Evolutionary conservation across 208 protist genomes (phyloP).

Genomic region (Trichomonas tenax): DNA sequence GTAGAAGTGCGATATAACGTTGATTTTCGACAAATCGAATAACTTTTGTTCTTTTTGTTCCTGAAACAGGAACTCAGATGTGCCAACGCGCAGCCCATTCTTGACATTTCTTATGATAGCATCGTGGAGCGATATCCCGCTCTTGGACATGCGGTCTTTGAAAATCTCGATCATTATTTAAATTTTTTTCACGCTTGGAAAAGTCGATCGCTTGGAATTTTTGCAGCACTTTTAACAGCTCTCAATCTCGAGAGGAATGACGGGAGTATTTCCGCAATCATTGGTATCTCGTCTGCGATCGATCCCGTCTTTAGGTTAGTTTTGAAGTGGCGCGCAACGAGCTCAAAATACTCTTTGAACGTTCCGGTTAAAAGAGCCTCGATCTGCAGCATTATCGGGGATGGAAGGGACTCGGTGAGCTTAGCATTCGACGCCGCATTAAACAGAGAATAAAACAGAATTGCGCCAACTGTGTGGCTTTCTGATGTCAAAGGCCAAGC

Average conservation of each 20-base stretch:
- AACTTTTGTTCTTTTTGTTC: not conserved
- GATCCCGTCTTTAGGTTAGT: not conserved
- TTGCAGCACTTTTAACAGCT: not conserved
- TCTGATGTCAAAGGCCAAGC: not conserved
- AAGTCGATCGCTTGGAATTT: not conserved
- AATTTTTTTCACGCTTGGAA: too few relatives aligned
- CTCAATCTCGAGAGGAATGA: not conserved
- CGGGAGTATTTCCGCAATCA: not conserved
- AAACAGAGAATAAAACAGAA: not conserved
- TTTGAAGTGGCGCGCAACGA: not conserved
- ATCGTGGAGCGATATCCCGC: not conserved
- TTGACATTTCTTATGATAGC: not conserved
- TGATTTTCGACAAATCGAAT: not conserved
- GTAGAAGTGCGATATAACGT: not conserved
- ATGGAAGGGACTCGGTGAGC: not conserved
- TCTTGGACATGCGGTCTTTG: not conserved
- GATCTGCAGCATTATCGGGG: not conserved
- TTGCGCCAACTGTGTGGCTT: not conserved
- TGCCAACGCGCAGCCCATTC: not conserved
- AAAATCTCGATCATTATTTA: not conserved
- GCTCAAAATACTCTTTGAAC: not conserved
- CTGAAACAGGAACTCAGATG: not conserved
- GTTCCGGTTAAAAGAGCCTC: not conserved
- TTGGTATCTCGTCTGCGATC: not conserved
- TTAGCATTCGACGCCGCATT: not conserved